Percentiles rank a stretch among this genome's conserved stretches.
These are phyloP conservation scores for Candida railenensis DNA, from an alignment of 805 yeast genomes.

Conservation along the genomic window DNA sequence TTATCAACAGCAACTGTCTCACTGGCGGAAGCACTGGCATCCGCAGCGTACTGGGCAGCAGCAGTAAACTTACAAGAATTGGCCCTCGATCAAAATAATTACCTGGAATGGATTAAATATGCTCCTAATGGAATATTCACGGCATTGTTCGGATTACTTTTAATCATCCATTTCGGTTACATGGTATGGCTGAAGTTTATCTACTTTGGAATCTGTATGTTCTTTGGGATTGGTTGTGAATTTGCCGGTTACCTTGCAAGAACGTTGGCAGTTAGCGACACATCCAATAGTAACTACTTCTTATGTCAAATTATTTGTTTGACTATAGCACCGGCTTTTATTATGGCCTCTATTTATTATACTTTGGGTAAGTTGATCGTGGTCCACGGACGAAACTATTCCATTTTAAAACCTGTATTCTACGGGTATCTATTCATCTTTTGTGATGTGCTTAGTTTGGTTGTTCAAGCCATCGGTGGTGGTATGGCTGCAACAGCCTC, in stretches of 20 bases:
- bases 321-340: slow-evolving; percentile 79
- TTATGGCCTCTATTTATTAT: slow-evolving; percentile 82
- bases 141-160: slow-evolving; percentile 50
- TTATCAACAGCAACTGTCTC: slow-evolving; percentile 35
- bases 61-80: slow-evolving; percentile 17
- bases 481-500: slow-evolving; percentile 59
- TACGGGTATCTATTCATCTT: slow-evolving; percentile 64
- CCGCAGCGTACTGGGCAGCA: slow-evolving; percentile 18
- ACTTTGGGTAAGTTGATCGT: slow-evolving; percentile 66
- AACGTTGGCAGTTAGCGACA: slow-evolving; percentile 40
- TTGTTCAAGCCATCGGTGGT: slow-evolving; percentile 77
- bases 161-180: slow-evolving; percentile 13
- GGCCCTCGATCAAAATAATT: slow-evolving; percentile 19
- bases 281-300: slow-evolving; percentile 37
- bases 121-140: slow-evolving; percentile 61
- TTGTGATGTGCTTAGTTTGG: slow-evolving; percentile 63
- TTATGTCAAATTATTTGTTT: slow-evolving; percentile 65
- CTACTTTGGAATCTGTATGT: slow-evolving; percentile 65
- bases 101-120: slow-evolving; percentile 43
- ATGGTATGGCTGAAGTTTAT: slow-evolving; percentile 51
- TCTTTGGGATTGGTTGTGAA: slow-evolving; percentile 58
- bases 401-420: slow-evolving; percentile 53
- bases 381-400: slow-evolving; percentile 49
- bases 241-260: slow-evolving; percentile 69
- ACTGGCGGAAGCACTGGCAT: slow-evolving; percentile 15